Conservation (phyloP, 371 early-diverging fungal genomes). For the Hamiltosporidium tvaerminnensis region DNA sequence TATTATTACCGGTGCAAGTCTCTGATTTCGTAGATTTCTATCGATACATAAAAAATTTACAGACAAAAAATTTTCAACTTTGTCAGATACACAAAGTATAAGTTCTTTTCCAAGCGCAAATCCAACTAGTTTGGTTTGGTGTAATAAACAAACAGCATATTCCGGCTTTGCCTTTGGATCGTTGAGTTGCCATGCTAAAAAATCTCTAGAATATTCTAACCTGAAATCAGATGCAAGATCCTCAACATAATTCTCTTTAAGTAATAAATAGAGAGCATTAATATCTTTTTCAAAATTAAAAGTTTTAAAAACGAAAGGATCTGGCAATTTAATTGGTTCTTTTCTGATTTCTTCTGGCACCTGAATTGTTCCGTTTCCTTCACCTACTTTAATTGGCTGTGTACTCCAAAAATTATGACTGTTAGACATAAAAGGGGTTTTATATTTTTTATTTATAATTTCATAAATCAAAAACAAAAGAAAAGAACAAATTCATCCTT, state of each 20-base stretch:
- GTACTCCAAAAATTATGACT: constrained; percentile 41
- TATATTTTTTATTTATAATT: too few species aligned
- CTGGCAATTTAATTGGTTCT: neutral
- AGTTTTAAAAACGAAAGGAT: neutral
- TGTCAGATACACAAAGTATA: constrained; percentile 1
- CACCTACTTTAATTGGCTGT: constrained; percentile 37
- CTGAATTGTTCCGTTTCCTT: neutral
- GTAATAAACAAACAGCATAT: neutral
- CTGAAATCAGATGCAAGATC: neutral
- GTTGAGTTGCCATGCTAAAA: constrained; percentile 33
- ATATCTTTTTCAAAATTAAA: neutral
- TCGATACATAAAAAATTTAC: constrained; percentile 95
- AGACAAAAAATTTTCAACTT: constrained; percentile 60
- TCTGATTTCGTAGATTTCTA: constrained; percentile 75
- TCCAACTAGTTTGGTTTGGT: constrained; percentile 31
- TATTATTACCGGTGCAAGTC: constrained; percentile 89
- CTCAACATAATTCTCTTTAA: neutral
- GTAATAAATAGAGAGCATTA: neutral
- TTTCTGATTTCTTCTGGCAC: neutral
- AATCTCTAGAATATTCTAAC: constrained; percentile 28
- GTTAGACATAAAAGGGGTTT: neutral
- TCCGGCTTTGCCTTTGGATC: neutral
- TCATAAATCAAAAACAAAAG: too few species aligned
- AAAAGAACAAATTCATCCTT: too few species aligned
- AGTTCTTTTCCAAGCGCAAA: constrained; percentile 45